These are phyloP conservation scores for Termitomyces sp. DNA, from an alignment of 768 basidiomycete species.

Conservation along the genomic window DNA sequence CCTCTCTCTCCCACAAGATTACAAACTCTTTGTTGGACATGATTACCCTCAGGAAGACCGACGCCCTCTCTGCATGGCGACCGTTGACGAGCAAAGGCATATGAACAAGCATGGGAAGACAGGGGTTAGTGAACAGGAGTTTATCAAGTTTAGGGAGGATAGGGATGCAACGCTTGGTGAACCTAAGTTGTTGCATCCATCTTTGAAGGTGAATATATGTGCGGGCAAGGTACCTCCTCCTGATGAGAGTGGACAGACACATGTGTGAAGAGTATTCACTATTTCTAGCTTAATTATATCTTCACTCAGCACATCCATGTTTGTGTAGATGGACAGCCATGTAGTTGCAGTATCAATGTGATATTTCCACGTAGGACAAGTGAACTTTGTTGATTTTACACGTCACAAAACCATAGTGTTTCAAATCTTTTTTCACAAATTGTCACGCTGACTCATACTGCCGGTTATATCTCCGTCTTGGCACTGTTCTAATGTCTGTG, in stretches of 20 bases:
- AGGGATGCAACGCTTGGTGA: constrained; percentile 27
- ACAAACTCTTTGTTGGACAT: constrained; percentile 31
- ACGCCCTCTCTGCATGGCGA: constrained; percentile 21
- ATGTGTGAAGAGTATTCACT: neutral
- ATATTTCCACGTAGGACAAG: too few species aligned
- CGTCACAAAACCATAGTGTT: neutral
- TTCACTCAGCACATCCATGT: too few species aligned
- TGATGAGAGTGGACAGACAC: neutral
- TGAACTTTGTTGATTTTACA: too few species aligned
- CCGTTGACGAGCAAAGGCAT: constrained; percentile 26
- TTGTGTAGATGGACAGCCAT: too few species aligned
- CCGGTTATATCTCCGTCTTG: too few species aligned
- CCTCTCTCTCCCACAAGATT: constrained; percentile 24
- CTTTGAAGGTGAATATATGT: constrained; percentile 31
- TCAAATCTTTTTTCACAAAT: too few species aligned
- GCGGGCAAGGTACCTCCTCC: constrained; percentile 22
- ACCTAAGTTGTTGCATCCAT: constrained; percentile 29
- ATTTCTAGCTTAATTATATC: too few species aligned
- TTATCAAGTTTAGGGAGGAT: constrained; percentile 24
- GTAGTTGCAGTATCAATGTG: too few species aligned
- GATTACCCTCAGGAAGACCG: constrained; percentile 27
- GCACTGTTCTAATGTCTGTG: too few species aligned
- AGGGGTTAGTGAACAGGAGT: constrained; percentile 20
- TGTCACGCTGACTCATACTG: too few species aligned
- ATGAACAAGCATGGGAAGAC: constrained; percentile 24